Evolutionary conservation across 805 yeast genomes (phyloP), one percentile per base, ranked within the genome.

Genomic region (Monosporozyma servazzii): DNA sequence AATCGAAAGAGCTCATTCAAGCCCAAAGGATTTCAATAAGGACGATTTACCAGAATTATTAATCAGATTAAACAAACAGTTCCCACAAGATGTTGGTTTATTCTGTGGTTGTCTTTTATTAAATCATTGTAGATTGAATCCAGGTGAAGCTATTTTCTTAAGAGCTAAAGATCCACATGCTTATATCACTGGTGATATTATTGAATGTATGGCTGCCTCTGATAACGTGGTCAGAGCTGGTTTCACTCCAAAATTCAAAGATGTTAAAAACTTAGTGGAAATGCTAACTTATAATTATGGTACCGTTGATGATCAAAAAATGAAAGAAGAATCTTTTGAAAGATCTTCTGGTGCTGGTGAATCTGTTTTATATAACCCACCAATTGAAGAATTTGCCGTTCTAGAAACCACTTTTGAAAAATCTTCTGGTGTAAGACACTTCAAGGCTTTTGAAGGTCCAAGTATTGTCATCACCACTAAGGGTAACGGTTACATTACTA

Each of bases 121-220:
- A 64, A 93, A 93, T 75, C 96, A 90, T 67, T 90, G 90, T 62
- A 72, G 72, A 54, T 77, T 93, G 62, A 71, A 79, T 39, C 78
- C 88, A 11, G 99, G 99, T 55, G 96, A 93, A 73, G 98, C 97
- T 52, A 89, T 93, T 83, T 93, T 90, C 66, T 76, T 93, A 67
- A 88, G 88, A 65, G 98, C 99, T 44, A 88, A 88, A 71, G 97
- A 90, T 70, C 98, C 98, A 25, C 99, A 93, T 70, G 99, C 99
- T 33, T 93, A 93, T 71, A 91, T 93, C 55, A 78, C 84, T 51
- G 99, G 99, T 58, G 98, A 93, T 69, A 93, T 93, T 59, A 90
- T 93, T 64, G 99, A 93, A 75, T 93, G 99, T 75, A 93, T 93
- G 99, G 99, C 99, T 43, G 97, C 99, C 8, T 84, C 95, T 41